Percentiles rank a stretch among this genome's conserved stretches.
Evolutionary conservation across 169 alveolate genomes (phyloP).

Genomic region (Neospora caninum): DNA sequence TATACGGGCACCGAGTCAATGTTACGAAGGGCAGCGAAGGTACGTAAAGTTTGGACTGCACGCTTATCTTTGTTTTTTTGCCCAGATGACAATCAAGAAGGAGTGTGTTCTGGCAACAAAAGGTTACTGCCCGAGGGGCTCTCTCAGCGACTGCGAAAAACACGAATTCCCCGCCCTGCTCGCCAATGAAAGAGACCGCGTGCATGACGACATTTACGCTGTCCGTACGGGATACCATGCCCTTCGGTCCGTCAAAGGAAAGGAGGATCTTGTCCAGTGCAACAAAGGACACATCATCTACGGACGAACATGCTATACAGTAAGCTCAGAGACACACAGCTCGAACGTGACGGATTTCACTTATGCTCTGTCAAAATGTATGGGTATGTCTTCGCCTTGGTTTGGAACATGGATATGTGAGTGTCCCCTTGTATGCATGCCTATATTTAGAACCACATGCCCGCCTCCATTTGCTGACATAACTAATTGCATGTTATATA

Average conservation of each 20-base stretch:
- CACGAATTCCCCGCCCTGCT: slow-evolving; percentile 5
- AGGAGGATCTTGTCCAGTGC: neutral
- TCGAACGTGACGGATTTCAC: neutral
- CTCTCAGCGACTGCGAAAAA: neutral
- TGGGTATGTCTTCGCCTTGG: no score
- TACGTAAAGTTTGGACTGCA: no score
- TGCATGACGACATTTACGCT: neutral
- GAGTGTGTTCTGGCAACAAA: neutral
- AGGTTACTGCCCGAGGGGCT: neutral
- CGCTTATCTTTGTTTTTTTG: no score
- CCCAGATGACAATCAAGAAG: neutral
- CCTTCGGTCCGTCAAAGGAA: neutral
- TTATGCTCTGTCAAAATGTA: no score
- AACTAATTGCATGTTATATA: no score
- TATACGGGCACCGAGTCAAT: no score
- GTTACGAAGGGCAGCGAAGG: no score
- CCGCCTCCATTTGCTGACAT: no score
- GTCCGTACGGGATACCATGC: slow-evolving; percentile 5
- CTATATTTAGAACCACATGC: no score
- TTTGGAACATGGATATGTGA: no score
- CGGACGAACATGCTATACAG: neutral
- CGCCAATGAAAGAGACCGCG: neutral
- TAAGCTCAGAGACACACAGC: neutral
- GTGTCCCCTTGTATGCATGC: no score
- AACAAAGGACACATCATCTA: neutral